Evolutionary conservation across 208 protist genomes (phyloP).

Genomic region (Leishmania gerbilli): DNA sequence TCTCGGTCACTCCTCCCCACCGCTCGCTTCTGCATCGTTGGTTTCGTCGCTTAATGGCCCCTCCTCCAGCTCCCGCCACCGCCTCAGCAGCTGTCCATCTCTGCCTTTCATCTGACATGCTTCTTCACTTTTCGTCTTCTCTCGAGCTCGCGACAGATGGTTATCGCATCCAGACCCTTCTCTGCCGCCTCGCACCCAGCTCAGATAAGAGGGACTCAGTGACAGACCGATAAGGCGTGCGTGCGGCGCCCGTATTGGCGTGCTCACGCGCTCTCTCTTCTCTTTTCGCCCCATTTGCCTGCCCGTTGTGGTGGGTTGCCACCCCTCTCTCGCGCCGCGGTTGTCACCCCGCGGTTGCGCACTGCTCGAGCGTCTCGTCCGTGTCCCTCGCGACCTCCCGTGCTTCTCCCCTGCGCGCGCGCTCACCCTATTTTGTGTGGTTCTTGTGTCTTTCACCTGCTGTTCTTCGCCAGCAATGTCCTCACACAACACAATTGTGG

Average conservation of each 20-base stretch:
- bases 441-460: not conserved
- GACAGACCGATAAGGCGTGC: not conserved
- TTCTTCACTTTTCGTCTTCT: conserved; percentile 13
- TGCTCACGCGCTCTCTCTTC: not conserved
- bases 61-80: not conserved
- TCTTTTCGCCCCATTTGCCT: not conserved
- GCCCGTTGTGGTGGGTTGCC: not conserved
- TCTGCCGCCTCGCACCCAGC: not conserved
- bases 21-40: not conserved
- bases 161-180: not conserved
- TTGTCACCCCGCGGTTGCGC: not conserved
- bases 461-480: conserved; percentile 2
- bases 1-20: not conserved
- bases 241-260: not conserved
- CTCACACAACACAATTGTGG: conserved; percentile 20
- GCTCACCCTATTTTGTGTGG: not conserved
- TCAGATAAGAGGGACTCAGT: not conserved
- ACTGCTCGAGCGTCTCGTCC: not conserved
- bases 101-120: not conserved
- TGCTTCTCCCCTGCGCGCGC: not conserved
- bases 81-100: not conserved
- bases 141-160: conserved; percentile 16
- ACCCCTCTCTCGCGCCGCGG: not conserved
- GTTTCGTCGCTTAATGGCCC: not conserved
- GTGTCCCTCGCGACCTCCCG: not conserved